These are phyloP conservation scores for Debaryomyces udenii DNA, from an alignment of 1,139 yeast species.

Conservation along the genomic window DNA sequence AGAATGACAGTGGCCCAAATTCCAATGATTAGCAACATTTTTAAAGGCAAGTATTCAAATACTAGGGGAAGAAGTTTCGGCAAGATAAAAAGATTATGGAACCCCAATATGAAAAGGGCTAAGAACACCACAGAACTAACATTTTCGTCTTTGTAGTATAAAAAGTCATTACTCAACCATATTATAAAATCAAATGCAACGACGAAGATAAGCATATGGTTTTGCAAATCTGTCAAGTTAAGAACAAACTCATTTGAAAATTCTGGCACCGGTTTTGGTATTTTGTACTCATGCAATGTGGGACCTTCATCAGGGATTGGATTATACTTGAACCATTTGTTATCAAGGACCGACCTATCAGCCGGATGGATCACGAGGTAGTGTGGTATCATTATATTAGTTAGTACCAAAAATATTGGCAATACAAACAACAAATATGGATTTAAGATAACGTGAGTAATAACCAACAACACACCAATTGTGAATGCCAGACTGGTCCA, in stretches of 20 bases:
- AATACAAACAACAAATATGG: slow-evolving; percentile 58
- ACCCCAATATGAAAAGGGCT: slow-evolving; percentile 24
- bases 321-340: slow-evolving; percentile 35
- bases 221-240: slow-evolving; percentile 83
- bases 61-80: slow-evolving; percentile 38
- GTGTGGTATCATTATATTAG: slow-evolving; percentile 69
- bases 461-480: slow-evolving; percentile 55
- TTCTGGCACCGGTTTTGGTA: slow-evolving; percentile 80
- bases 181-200: slow-evolving; percentile 61
- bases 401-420: slow-evolving; percentile 58
- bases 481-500: slow-evolving; percentile 73
- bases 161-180: slow-evolving; percentile 55
- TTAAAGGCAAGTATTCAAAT: slow-evolving; percentile 29
- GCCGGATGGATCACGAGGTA: slow-evolving; percentile 52
- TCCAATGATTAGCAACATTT: slow-evolving; percentile 34
- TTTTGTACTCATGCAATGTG: slow-evolving; percentile 45
- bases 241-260: slow-evolving; percentile 75
- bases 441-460: slow-evolving; percentile 61
- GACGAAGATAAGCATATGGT: slow-evolving; percentile 73
- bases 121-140: slow-evolving; percentile 59
- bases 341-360: slow-evolving; percentile 27
- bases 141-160: slow-evolving; percentile 68
- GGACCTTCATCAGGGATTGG: slow-evolving; percentile 62
- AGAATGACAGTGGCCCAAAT: slow-evolving; percentile 57
- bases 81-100: slow-evolving; percentile 33